These are phyloP conservation scores for Verbascum thapsus DNA, from an alignment of 257 asterid genomes.

Conservation along the genomic window DNA sequence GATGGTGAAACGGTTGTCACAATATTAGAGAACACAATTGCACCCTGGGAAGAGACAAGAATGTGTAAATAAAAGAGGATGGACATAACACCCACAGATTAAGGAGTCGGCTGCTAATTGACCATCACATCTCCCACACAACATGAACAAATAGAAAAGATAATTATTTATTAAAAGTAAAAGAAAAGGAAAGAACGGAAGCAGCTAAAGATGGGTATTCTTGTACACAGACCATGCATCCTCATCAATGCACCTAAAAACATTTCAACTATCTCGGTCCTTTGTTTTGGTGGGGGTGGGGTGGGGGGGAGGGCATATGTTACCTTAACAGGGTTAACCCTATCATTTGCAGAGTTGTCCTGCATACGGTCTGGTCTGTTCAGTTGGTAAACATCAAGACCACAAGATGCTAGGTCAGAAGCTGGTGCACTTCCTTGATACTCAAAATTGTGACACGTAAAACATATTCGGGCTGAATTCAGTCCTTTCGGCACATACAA, in stretches of 20 bases:
- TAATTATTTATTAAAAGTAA: not conserved
- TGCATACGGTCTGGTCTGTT: constrained; percentile 98
- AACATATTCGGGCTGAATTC: constrained; percentile 91
- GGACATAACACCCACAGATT: constrained; percentile 7
- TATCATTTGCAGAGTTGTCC: constrained; percentile 74
- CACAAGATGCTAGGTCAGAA: constrained; percentile 86
- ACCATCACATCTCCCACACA: constrained; percentile 7
- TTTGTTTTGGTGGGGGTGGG: not conserved
- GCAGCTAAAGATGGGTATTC: constrained; percentile 19
- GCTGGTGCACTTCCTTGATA: constrained; percentile 94
- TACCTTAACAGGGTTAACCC: constrained; percentile 92
- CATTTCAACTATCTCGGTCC: not conserved
- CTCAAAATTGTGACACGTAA: constrained; percentile 99
- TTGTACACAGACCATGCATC: constrained; percentile 13
- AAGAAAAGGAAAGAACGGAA: constrained; percentile 18
- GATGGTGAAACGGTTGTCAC: constrained; percentile 98
- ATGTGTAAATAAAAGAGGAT: constrained; percentile 15
- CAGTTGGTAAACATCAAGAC: constrained; percentile 82
- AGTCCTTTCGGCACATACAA: constrained; percentile 81
- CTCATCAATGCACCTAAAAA: constrained; percentile 7
- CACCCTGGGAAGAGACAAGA: constrained; percentile 66
- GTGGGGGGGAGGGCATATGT: not conserved
- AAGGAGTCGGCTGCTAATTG: constrained; percentile 14
- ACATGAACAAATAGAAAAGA: not conserved
- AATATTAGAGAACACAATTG: constrained; percentile 92